Percentiles rank a stretch among this genome's conserved stretches.
These are phyloP conservation scores for Amaranthus hypochondriacus DNA, from an alignment of 148 eudicot species.

Conservation along the genomic window DNA sequence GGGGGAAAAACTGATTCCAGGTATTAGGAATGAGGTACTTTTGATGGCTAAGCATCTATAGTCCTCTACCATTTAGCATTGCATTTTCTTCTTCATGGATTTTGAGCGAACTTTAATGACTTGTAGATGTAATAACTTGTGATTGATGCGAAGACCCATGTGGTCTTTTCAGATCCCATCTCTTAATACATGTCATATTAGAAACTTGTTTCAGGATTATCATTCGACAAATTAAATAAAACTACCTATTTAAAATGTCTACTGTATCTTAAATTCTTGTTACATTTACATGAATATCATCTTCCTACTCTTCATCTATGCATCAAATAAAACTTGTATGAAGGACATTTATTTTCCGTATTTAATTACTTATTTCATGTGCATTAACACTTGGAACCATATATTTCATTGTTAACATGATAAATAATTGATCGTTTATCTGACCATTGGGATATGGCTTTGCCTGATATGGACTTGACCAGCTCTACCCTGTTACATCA, in stretches of 20 bases:
- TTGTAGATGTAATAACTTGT: not conserved
- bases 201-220: not conserved
- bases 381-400: too few relatives aligned
- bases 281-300: not conserved
- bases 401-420: not conserved
- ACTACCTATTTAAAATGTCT: too few relatives aligned
- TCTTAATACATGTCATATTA: not conserved
- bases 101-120: not conserved
- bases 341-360: too few relatives aligned
- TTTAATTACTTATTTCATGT: too few relatives aligned
- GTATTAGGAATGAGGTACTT: constrained; percentile 89
- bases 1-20: constrained; percentile 75
- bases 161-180: not conserved
- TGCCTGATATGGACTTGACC: constrained; percentile 23
- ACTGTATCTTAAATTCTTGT: too few relatives aligned
- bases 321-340: too few relatives aligned
- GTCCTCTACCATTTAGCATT: not conserved
- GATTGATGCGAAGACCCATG: not conserved
- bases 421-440: not conserved
- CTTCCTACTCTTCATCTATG: not conserved
- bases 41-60: constrained; percentile 18
- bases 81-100: constrained; percentile 1
- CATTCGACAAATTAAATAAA: not conserved
- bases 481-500: constrained; percentile 73
- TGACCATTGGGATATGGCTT: not conserved